phyloP scores from a whole-genome alignment of 352 stramenopile genomes.

The Halophytophthora polymorphica region DNA sequence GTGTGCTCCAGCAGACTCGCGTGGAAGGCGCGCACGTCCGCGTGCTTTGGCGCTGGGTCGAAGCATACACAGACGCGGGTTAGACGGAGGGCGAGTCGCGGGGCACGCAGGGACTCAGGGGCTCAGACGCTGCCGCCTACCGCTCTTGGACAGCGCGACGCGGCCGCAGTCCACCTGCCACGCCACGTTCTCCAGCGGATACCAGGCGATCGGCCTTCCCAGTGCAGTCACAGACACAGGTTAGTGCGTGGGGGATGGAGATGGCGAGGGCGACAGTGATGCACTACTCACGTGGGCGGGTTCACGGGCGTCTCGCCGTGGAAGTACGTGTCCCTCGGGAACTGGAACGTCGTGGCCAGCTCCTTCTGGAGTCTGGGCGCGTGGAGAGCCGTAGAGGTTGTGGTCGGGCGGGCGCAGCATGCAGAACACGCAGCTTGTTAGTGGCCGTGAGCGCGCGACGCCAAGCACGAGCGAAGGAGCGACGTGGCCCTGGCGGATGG shows the following conservation, averaged over 20 bases:
- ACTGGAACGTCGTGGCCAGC: constrained; percentile 56
- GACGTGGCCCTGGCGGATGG: not conserved
- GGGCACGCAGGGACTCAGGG: too few relatives aligned
- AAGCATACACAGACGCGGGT: constrained; percentile 1
- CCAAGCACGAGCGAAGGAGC: not conserved
- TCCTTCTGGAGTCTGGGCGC: constrained; percentile 39
- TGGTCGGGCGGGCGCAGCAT: not conserved
- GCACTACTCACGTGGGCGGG: constrained; percentile 43
- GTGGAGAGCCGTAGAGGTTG: not conserved
- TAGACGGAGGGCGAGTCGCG: too few relatives aligned
- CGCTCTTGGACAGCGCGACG: constrained; percentile 77
- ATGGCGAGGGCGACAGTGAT: not conserved
- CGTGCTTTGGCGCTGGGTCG: constrained; percentile 63
- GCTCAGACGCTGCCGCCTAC: too few relatives aligned
- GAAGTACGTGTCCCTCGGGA: constrained; percentile 47
- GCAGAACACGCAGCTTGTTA: not conserved
- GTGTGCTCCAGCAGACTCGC: constrained; percentile 92
- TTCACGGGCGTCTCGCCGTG: constrained; percentile 56
- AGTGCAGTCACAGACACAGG: constrained; percentile 2
- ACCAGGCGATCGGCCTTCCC: constrained; percentile 67
- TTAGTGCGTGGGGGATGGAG: not conserved
- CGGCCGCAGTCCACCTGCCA: constrained; percentile 84
- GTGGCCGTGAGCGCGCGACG: too few relatives aligned
- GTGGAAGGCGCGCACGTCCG: constrained; percentile 89
- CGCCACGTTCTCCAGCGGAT: constrained; percentile 69